Conservation (phyloP, 1,284 basidiomycete genomes). For the Ustilago cynodontis region DNA sequence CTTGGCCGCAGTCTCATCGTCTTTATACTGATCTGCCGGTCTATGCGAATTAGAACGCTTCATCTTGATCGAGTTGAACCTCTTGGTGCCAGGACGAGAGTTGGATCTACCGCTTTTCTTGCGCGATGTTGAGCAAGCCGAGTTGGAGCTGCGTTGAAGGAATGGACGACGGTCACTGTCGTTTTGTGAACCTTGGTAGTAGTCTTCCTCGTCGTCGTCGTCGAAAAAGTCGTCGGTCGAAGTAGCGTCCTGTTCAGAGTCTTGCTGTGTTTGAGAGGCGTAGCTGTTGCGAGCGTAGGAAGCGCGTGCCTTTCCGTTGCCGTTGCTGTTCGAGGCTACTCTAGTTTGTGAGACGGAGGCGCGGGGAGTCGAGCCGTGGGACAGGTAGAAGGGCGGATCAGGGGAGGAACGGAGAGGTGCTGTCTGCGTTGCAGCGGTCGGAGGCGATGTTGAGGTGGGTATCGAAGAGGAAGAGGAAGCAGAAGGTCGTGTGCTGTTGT, state of each 20-base stretch:
- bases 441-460: conserved; percentile 1
- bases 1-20: conserved; percentile 32
- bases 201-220: conserved; percentile 16
- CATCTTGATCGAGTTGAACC: conserved; percentile 48
- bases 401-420: conserved; percentile 29
- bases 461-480: not conserved
- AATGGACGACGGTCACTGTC: conserved; percentile 23
- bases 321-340: conserved; percentile 2
- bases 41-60: conserved; percentile 31
- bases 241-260: conserved; percentile 24
- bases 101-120: conserved; percentile 9
- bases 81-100: conserved; percentile 13
- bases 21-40: conserved; percentile 12
- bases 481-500: not conserved
- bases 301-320: conserved; percentile 26
- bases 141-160: conserved; percentile 13
- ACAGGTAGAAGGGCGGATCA: conserved; percentile 35
- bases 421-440: conserved; percentile 6
- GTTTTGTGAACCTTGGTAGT: conserved; percentile 13
- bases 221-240: conserved; percentile 41
- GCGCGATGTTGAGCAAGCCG: conserved; percentile 20
- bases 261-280: not conserved
- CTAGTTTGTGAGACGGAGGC: conserved; percentile 30
- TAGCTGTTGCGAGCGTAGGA: conserved; percentile 3
- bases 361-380: conserved; percentile 36